These are phyloP conservation scores for Nelumbo lutea DNA, from an alignment of 164 flowering plant species.

Conservation along the genomic window DNA sequence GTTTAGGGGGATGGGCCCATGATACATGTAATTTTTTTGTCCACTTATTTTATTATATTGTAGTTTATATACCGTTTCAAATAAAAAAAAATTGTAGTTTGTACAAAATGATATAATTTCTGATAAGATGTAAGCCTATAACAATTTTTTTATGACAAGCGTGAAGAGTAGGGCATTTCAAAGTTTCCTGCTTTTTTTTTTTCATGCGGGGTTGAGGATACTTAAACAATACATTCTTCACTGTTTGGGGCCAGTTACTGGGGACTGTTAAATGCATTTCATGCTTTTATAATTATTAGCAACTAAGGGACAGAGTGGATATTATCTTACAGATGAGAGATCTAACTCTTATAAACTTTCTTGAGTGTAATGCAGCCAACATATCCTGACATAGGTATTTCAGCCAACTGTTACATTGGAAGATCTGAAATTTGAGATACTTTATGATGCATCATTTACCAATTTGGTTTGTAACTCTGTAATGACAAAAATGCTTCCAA, in stretches of 20 bases:
- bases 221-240: neutral
- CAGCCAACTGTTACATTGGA: no score
- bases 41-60: no score
- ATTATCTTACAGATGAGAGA: neutral
- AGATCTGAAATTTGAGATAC: no score
- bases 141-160: neutral
- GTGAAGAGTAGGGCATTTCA: no score
- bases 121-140: no score
- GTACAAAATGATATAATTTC: no score
- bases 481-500: conserved; percentile 26
- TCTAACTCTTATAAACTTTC: neutral
- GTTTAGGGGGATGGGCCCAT: no score
- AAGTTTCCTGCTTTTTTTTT: neutral
- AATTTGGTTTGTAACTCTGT: neutral
- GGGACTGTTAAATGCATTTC: neutral
- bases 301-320: neutral
- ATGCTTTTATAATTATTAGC: neutral
- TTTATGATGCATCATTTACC: neutral
- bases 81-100: no score
- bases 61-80: no score
- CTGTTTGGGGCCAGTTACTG: neutral
- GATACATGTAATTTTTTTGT: no score
- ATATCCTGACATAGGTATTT: neutral
- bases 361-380: neutral
- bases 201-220: neutral